A percentile compares a stretch with the other conserved stretches of the same genome.
These are phyloP conservation scores for Chaetomiaceae sp. DNA, from an alignment of 2,329 filamentous ascomycete genomes.

Conservation along the genomic window DNA sequence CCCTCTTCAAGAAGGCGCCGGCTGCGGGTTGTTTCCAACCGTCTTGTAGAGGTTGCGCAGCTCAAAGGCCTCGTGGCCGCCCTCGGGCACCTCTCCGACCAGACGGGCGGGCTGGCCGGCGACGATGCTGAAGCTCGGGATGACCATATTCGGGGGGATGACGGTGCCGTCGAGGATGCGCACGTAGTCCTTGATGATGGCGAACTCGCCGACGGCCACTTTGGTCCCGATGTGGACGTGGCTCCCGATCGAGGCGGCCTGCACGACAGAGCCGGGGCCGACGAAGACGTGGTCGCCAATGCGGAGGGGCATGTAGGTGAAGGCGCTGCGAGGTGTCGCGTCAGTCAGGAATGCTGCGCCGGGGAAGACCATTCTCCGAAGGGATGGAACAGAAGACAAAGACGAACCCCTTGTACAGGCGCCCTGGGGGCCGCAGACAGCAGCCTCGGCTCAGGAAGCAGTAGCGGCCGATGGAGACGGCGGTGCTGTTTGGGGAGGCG, in stretches of 20 bases:
- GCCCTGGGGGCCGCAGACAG: constrained; percentile 75
- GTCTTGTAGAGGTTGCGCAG: constrained; percentile 60
- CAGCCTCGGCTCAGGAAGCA: constrained; percentile 79
- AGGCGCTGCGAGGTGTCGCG: constrained; percentile 38
- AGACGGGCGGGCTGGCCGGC: constrained; percentile 75
- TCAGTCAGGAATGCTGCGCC: neutral
- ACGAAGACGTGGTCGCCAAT: constrained; percentile 95
- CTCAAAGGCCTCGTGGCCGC: constrained; percentile 60
- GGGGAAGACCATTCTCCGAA: no score
- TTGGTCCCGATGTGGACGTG: constrained; percentile 81
- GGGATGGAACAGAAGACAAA: neutral
- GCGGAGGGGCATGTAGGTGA: constrained; percentile 83
- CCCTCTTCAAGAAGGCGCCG: constrained; percentile 29
- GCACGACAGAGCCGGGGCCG: constrained; percentile 67
- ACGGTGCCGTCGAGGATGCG: constrained; percentile 80
- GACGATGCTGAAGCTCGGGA: constrained; percentile 90
- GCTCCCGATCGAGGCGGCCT: constrained; percentile 75
- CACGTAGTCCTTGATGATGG: constrained; percentile 90
- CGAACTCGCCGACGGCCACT: constrained; percentile 77
- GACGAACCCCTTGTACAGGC: constrained; percentile 67
- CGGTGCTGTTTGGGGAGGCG: constrained; percentile 50
- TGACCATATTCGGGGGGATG: constrained; percentile 81
- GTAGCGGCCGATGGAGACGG: constrained; percentile 86
- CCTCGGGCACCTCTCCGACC: constrained; percentile 74
- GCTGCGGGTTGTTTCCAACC: constrained; percentile 53